Evolutionary conservation across 495 filamentous ascomycete genomes (phyloP), one percentile per base, ranked within the genome.

Genomic region (Lichenothelia convexa): DNA sequence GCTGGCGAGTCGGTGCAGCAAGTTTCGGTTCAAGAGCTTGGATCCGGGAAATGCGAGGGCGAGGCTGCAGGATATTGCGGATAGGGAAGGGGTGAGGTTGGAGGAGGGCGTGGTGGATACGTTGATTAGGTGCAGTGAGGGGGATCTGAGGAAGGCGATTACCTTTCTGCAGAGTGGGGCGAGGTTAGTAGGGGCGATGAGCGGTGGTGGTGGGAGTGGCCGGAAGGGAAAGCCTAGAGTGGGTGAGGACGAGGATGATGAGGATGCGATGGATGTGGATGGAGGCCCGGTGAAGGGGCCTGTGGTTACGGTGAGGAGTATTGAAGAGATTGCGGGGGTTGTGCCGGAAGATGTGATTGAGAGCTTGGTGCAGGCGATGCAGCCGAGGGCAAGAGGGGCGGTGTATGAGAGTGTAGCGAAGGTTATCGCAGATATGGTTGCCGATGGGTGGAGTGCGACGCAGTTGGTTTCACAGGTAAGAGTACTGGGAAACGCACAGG

Each of bases 381-480:
- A 80, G 50, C 81, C 82, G 7, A 65, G 64, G 21, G 32, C 44
- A 1, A 55, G 57, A 35, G 69, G 67, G 2, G 70, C 73, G 11
- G 65, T 71, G 1, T 95, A 87, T 49, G 70, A 73, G 39, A 66
- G 70, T 23, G 65, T 99, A 8, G 69, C 80, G 0, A 76, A 70
- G 45, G 72, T 79, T 15, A 75, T 95, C 5, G 78, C 78, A 47
- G 78, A 91, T 51, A 73, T 95, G 64, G 78, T 94, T 40, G 87
- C 89, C 11, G 89, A 99, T 60, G 89, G 89, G 17, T 99, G 89
- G 91, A 93, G 83, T 59, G 89, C 87, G n/a, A 74, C 75, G 13
- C 89, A 95, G 60, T 64, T 91, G 15, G 62, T 94, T 31, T 53
- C 66, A 5, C 85, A 97, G n/a, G n/a, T n/a, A n/a, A n/a, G n/a